Evolutionary conservation across 1,284 basidiomycete genomes (phyloP).

Genomic region (Fomitopsis betulina): DNA sequence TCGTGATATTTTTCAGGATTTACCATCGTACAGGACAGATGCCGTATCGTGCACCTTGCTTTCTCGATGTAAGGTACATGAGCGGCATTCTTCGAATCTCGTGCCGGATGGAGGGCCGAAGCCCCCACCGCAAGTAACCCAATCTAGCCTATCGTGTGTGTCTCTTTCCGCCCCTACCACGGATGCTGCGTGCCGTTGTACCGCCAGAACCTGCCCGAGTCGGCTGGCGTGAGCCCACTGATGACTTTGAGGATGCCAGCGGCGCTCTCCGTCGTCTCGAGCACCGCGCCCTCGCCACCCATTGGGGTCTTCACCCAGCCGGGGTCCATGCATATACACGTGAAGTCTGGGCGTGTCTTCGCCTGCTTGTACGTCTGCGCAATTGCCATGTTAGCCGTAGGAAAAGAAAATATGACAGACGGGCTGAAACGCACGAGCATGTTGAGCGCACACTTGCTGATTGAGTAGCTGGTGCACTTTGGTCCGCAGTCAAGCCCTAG

Average conservation of each 20-base stretch:
- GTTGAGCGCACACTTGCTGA: constrained; percentile 27
- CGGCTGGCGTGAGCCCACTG: constrained; percentile 15
- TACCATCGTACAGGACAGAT: no score
- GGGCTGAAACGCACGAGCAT: constrained; percentile 24
- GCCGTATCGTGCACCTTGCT: no score
- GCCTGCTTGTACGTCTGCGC: constrained; percentile 30
- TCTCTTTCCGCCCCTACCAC: constrained; percentile 15
- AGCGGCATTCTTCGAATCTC: no score
- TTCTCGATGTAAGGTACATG: no score
- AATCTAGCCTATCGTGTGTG: no score
- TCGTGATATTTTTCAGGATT: no score
- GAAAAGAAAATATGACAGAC: not conserved
- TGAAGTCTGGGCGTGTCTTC: constrained; percentile 21
- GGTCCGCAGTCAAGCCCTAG: constrained; percentile 23
- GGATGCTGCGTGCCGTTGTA: constrained; percentile 22
- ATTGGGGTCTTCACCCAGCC: constrained; percentile 32
- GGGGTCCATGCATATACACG: constrained; percentile 22
- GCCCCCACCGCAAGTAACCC: no score
- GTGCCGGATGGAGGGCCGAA: no score
- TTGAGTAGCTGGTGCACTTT: constrained; percentile 23
- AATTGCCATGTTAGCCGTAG: not conserved
- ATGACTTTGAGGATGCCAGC: constrained; percentile 23
- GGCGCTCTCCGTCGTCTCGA: constrained; percentile 28
- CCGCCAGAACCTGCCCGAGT: constrained; percentile 29
- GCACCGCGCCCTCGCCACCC: constrained; percentile 28